phyloP scores from a whole-genome alignment of 2,329 filamentous ascomycete species.

The Cladorrhinum sp. region DNA sequence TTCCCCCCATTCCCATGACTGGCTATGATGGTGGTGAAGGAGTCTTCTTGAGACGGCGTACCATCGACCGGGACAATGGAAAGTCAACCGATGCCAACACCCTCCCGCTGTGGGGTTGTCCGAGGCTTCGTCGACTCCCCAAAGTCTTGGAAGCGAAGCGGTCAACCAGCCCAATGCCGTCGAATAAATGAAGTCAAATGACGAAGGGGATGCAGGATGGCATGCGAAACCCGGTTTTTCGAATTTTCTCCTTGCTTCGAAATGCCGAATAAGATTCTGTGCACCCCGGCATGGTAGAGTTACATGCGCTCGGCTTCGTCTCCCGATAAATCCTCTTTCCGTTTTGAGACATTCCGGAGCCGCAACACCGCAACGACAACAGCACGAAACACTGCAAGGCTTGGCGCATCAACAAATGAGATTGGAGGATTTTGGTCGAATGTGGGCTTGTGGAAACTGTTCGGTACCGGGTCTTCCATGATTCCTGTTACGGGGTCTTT shows the following conservation, averaged over 20 bases:
- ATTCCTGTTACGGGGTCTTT: slow-evolving; percentile 18
- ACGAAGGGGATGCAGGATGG: background rate
- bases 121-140: background rate
- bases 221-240: slow-evolving; percentile 14
- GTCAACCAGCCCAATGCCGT: background rate
- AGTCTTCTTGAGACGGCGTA: background rate
- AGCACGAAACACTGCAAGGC: slow-evolving; percentile 6
- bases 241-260: background rate
- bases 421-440: background rate
- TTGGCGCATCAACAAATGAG: slow-evolving; percentile 17
- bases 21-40: too few species aligned
- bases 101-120: background rate
- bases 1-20: background rate
- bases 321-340: slow-evolving; percentile 14
- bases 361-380: background rate
- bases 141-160: slow-evolving; percentile 3
- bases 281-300: background rate
- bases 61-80: slow-evolving; percentile 9
- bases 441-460: background rate
- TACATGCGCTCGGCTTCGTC: slow-evolving; percentile 15
- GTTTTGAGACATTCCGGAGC: background rate
- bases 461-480: slow-evolving; percentile 23
- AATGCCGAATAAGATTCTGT: background rate
- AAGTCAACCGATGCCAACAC: slow-evolving; percentile 1
- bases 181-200: slow-evolving; percentile 13